Base-by-base conservation (phyloP, 2,329 filamentous ascomycete species). In the Lomentospora prolificans region DNA sequence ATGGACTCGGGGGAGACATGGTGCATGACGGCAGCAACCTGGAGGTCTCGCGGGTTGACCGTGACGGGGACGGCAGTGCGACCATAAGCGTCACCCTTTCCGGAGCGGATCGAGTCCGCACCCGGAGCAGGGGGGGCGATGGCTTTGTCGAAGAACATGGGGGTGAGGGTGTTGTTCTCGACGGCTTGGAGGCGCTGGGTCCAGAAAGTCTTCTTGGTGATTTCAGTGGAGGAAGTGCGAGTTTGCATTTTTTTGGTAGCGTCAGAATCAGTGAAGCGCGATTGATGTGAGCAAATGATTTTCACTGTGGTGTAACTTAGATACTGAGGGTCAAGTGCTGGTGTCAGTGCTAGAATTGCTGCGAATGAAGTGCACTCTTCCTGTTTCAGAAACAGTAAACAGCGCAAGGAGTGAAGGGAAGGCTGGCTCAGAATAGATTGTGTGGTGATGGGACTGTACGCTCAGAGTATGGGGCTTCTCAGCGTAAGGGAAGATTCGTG, bases 101-200 rank as follows among this genome's bases (percentile, higher is more conserved):
- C 30, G 7, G 30, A 33, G 30, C 30, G 30, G 30, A 33, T 33
- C 30, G 46, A 19, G 8, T 50, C 46, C 17, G 46, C 17, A 5
- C 46, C 46, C n/a, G 46, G 46, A 22, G 10, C 9, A 5, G 46
- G 6, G 9, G 17, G 10, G 6, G 17, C 19, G 10, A 25, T 17
- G 19, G 46, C 12, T 22, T 75, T 58, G 65, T 72, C 22, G 72
- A 76, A 60, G 73, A 50, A 50, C 17, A 24, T 10, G 10, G 46
- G 46, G 46, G 46, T 10, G 19, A 22, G 5, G 22, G 6, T 10
- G 10, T 50, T 19, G 19, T 14, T 50, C 46, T 50, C 46, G 46
- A 10, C 19, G 46, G 46, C 46, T 6, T 22, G 46, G 46, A 50
- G 46, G 17, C 46, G 46, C 46, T 50, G 46, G 17, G 46, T 3